These are phyloP conservation scores for Xylaria sp. DNA, from an alignment of 495 filamentous ascomycete species.

Conservation along the genomic window DNA sequence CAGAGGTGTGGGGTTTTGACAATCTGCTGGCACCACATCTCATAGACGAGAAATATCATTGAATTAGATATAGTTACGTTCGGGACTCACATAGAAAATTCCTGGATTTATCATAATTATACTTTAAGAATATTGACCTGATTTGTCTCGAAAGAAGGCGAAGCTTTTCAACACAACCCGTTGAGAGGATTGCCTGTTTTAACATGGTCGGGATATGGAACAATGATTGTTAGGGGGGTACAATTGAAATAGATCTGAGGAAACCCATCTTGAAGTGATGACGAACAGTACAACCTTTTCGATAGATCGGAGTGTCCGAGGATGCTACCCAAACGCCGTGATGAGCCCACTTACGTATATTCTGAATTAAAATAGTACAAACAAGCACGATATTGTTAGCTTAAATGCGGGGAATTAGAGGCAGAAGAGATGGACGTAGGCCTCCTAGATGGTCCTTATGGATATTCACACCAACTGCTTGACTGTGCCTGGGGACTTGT, in stretches of 20 bases:
- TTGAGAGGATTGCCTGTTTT: background rate
- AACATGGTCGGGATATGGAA: background rate
- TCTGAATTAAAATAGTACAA: background rate
- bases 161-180: background rate
- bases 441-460: background rate
- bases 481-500: background rate
- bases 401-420: background rate
- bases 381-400: background rate
- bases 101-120: background rate
- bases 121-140: background rate
- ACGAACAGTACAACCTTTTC: background rate
- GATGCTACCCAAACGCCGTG: constrained; percentile 10
- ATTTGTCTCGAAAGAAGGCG: background rate
- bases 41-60: background rate
- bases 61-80: background rate
- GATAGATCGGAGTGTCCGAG: background rate
- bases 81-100: background rate
- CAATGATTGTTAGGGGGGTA: background rate
- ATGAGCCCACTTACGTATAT: background rate
- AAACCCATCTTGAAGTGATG: background rate
- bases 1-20: background rate
- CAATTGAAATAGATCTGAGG: background rate
- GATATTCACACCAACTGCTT: background rate
- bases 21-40: background rate
- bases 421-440: background rate